These are phyloP conservation scores for Trametes meyenii DNA, from an alignment of 768 basidiomycete genomes.

Conservation along the genomic window DNA sequence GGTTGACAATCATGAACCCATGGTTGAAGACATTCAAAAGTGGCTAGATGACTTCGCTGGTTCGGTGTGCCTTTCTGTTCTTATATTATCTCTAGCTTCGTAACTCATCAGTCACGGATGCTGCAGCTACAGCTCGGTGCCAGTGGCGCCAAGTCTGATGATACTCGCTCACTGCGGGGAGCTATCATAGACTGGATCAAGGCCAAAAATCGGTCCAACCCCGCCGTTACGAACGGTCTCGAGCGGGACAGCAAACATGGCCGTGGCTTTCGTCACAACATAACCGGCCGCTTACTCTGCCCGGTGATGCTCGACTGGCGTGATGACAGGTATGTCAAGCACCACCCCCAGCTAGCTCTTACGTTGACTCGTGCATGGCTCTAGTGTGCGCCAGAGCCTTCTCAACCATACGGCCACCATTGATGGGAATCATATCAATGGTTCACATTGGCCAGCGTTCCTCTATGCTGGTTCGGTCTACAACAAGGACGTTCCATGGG, in stretches of 20 bases:
- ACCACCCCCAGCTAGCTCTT: neutral
- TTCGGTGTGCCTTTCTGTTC: too few species aligned
- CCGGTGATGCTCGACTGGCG: neutral
- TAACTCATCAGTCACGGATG: too few species aligned
- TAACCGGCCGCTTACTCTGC: constrained; percentile 1
- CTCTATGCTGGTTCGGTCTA: neutral
- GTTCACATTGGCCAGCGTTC: constrained; percentile 2
- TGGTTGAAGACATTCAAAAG: too few species aligned
- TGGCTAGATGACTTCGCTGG: too few species aligned
- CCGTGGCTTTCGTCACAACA: neutral
- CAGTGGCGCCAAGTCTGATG: neutral
- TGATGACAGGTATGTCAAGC: neutral
- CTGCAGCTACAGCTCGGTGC: neutral
- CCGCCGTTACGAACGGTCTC: neutral
- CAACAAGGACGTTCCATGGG: neutral
- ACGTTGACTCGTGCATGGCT: neutral
- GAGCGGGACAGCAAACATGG: neutral
- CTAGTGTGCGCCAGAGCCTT: neutral
- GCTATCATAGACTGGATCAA: constrained; percentile 1
- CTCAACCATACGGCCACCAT: neutral
- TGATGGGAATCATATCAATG: neutral
- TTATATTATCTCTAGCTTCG: too few species aligned
- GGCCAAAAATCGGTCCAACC: neutral
- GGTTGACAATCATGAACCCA: too few species aligned
- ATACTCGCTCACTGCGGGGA: neutral